Percentiles rank a stretch among this genome's conserved stretches.
Conservation (phyloP, 805 yeast species). For the Sugiyamaella smithiae region DNA sequence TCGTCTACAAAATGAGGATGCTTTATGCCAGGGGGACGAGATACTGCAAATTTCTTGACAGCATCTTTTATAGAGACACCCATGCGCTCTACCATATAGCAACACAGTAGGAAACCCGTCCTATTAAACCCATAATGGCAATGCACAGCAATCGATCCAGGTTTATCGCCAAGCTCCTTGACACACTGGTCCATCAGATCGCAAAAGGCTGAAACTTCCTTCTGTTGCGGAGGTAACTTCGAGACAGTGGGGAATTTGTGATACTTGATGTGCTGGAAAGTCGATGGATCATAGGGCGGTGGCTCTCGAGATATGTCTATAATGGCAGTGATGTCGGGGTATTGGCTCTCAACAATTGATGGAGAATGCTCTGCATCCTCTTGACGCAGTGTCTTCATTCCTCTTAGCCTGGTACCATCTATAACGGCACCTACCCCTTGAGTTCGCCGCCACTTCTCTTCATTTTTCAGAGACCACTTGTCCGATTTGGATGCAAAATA, state of each 20-base stretch:
- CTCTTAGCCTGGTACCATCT: conserved; percentile 50
- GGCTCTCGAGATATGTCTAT: conserved; percentile 63
- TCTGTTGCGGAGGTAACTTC: conserved; percentile 66
- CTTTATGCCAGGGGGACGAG: conserved; percentile 69
- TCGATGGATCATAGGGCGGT: conserved; percentile 66
- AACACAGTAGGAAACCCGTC: conserved; percentile 70
- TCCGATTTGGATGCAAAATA: conserved; percentile 51
- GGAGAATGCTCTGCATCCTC: conserved; percentile 64
- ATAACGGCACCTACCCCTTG: conserved; percentile 42
- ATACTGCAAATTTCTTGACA: conserved; percentile 51
- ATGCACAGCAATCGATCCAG: conserved; percentile 49
- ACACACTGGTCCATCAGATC: conserved; percentile 50
- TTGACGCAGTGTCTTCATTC: conserved; percentile 73
- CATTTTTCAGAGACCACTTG: conserved; percentile 79
- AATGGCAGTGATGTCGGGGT: conserved; percentile 54
- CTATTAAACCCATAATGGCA: conserved; percentile 82
- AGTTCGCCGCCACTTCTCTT: conserved; percentile 63
- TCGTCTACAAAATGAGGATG: conserved; percentile 78
- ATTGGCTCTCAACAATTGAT: conserved; percentile 44
- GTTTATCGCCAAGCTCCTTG: conserved; percentile 24
- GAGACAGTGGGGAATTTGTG: conserved; percentile 76
- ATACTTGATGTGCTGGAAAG: conserved; percentile 54
- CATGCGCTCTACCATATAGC: conserved; percentile 59
- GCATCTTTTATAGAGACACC: conserved; percentile 65
- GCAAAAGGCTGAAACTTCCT: conserved; percentile 56